Conservation (phyloP, 345 rosid species). For the Camelina laxa region DNA sequence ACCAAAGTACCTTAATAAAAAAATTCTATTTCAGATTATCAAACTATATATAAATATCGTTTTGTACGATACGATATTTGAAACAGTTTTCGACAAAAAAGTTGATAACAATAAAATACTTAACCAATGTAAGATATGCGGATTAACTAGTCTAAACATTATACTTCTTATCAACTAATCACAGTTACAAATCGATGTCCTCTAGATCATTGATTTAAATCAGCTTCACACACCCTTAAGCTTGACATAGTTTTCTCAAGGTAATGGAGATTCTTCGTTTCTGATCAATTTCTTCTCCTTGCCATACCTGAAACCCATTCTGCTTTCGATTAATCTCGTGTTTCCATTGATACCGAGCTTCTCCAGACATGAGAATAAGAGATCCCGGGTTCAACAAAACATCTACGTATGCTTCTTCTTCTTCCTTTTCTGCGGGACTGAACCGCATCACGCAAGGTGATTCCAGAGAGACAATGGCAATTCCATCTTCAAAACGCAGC, state of each 20-base stretch:
- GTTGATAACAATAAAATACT: not conserved
- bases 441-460: slow-evolving; percentile 91
- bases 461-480: slow-evolving; percentile 80
- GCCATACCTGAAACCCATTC: slow-evolving; percentile 79
- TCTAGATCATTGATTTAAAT: not conserved
- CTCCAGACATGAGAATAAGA: slow-evolving; percentile 77
- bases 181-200: not conserved
- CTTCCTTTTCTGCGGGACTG: slow-evolving; percentile 44
- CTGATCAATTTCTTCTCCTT: slow-evolving; percentile 69
- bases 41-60: not conserved
- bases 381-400: slow-evolving; percentile 78
- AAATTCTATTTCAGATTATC: not conserved
- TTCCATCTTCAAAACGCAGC: slow-evolving; percentile 90
- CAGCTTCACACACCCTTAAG: slow-evolving; percentile 25
- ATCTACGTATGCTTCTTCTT: slow-evolving; percentile 34
- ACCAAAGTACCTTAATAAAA: not conserved
- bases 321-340: slow-evolving; percentile 87
- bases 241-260: slow-evolving; percentile 64
- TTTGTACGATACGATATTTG: not conserved
- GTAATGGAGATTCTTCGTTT: slow-evolving; percentile 75
- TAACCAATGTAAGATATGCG: not conserved
- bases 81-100: not conserved
- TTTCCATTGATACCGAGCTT: slow-evolving; percentile 87
- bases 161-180: not conserved
- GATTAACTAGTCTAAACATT: too few species aligned